Percentiles rank a stretch among this genome's conserved stretches.
phyloP scores from a whole-genome alignment of 148 eudicot genomes.

The Rhododendron williamsianum region DNA sequence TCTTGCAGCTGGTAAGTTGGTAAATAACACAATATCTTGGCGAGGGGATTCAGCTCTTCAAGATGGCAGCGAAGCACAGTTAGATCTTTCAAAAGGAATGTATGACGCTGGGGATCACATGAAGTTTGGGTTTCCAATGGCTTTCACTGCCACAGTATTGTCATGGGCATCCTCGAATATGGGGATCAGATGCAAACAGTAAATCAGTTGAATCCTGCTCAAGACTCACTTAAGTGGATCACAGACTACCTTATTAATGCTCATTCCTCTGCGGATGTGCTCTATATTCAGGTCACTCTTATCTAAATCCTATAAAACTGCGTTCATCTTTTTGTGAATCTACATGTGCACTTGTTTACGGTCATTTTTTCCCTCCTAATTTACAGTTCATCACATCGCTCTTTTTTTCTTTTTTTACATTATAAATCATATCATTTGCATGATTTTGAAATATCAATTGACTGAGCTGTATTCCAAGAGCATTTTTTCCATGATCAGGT shows the following conservation, averaged over 20 bases:
- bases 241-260: slow-evolving; percentile 77
- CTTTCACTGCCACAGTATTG: slow-evolving; percentile 83
- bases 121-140: slow-evolving; percentile 94
- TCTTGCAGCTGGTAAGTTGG: slow-evolving; percentile 85
- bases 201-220: slow-evolving; percentile 64
- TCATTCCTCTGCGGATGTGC: slow-evolving; percentile 65
- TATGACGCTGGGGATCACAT: slow-evolving; percentile 97
- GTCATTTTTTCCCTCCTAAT: not conserved
- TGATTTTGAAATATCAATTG: not conserved
- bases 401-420: not conserved
- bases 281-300: slow-evolving; percentile 69
- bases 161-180: slow-evolving; percentile 94
- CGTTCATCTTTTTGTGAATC: not conserved
- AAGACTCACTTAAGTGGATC: slow-evolving; percentile 75
- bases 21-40: slow-evolving; percentile 65
- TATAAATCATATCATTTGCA: not conserved
- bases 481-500: not conserved
- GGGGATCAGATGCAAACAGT: slow-evolving; percentile 73
- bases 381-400: not conserved
- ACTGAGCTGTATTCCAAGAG: not conserved
- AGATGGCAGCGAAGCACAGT: slow-evolving; percentile 61
- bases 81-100: slow-evolving; percentile 86
- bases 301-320: not conserved
- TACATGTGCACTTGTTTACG: not conserved
- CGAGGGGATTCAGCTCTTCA: slow-evolving; percentile 81